Base-by-base conservation (phyloP, 352 stramenopile species). In the Pythium monospermum region DNA sequence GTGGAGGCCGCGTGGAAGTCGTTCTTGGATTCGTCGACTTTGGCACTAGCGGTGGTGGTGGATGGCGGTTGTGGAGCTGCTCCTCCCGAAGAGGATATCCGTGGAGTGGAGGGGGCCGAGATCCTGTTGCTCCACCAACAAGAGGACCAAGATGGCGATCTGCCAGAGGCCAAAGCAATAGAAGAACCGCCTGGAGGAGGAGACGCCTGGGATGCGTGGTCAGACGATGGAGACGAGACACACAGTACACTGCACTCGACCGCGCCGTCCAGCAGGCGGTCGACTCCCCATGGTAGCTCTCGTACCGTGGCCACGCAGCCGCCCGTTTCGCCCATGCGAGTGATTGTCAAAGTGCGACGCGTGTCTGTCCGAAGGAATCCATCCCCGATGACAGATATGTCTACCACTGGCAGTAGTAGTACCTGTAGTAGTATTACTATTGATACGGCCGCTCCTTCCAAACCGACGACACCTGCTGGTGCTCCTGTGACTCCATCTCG, bases 1-100 rank as follows among this genome's bases (percentile, higher is more conserved):
- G 77, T 88, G 2, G 73, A 85, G 37, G 44, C 48, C 1, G 77
- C 75, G 18, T 88, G 77, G 77, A 64, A 73, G 31, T 61, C 63
- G 13, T 86, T 88, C 38, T 57, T 88, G 31, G 74, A 86, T 43
- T 69, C 71, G 10, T 8, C 36, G 19, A 22, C 23, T 11, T n/a
- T n/a, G n/a, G n/a, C n/a, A n/a, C n/a, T n/a, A n/a, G n/a, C n/a
- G n/a, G n/a, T n/a, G n/a, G n/a, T n/a, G n/a, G n/a, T n/a, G n/a
- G n/a, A n/a, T n/a, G n/a, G n/a, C n/a, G n/a, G n/a, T n/a, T n/a
- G n/a, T n/a, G n/a, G n/a, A n/a, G n/a, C n/a, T n/a, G n/a, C n/a
- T n/a, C n/a, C n/a, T n/a, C n/a, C 10, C 18, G 40, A 44, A 4
- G 38, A 59, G 15, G n/a, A n/a, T n/a, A n/a, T n/a, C n/a, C n/a